Evolutionary conservation across 1,284 basidiomycete genomes (phyloP).

Genomic region (Ceratobasidium sp.): DNA sequence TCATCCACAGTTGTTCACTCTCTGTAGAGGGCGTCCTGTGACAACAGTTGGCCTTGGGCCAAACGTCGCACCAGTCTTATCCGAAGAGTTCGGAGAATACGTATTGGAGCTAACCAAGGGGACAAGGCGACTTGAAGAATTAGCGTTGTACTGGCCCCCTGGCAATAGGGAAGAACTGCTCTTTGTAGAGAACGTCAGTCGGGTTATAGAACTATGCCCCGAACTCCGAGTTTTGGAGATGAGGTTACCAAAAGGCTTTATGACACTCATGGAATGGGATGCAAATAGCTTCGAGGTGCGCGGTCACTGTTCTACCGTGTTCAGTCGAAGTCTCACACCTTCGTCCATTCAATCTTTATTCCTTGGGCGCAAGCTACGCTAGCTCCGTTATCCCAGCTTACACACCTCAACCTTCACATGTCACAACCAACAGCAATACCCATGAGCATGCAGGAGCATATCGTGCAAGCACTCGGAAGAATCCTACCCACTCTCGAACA

Average conservation of each 20-base stretch:
- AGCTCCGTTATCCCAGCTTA: constrained; percentile 1
- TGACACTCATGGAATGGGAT: neutral
- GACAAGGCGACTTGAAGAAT: neutral
- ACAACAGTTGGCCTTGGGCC: constrained; percentile 1
- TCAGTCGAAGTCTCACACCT: neutral
- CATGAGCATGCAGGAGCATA: neutral
- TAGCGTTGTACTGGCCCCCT: constrained; percentile 1
- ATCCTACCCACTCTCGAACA: neutral
- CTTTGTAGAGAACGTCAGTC: neutral
- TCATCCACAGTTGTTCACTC: constrained; percentile 2
- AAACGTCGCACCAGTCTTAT: neutral
- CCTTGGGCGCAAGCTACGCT: neutral
- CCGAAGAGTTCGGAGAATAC: neutral
- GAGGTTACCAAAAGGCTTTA: constrained; percentile 12
- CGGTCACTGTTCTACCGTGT: neutral
- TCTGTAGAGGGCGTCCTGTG: constrained; percentile 18
- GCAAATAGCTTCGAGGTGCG: constrained; percentile 17
- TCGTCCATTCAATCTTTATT: neutral
- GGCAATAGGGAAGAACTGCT: neutral
- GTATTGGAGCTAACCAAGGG: neutral
- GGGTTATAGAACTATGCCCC: constrained; percentile 11
- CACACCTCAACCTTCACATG: constrained; percentile 10
- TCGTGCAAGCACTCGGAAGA: neutral
- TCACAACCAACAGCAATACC: constrained; percentile 1
- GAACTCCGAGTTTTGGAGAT: neutral